Base-by-base conservation (phyloP, 441 rosid species). In the Bruguiera hainesii region DNA sequence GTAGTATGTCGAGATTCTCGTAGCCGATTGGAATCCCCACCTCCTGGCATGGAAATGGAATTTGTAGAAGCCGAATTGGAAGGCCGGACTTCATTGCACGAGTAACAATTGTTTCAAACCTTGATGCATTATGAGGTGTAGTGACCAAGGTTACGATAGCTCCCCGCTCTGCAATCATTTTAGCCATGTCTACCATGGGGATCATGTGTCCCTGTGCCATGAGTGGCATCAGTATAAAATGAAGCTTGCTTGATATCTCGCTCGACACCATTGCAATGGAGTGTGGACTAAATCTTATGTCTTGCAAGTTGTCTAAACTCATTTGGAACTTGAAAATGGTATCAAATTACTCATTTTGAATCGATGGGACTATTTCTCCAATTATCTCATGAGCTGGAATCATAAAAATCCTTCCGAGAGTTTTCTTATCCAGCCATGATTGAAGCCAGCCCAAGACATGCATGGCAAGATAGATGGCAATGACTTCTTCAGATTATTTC, bases 161-260 rank as follows among this genome's bases (percentile, higher is more conserved):
- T 0, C 83, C 81, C 1, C 62, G 79, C 46, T 57, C 50, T 6
- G 87, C 82, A 33, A 83, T 71, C 64, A 83, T 37, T 28, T 59
- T 68, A 30, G 80, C 85, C 51, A 81, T 76, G 70, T 81, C 87
- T 9, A 83, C 37, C 69, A 75, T 66, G 23, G 84, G 80, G 29
- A 83, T 74, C 75, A 76, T 65, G 67, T 75, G 82, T 18, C 87
- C 84, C 20, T 73, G 85, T n/a, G 79, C 78, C 76, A 81, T 57
- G 29, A 79, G 70, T 18, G 87, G 87, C 59, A 83, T 55, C 10
- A 83, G 67, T 20, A 83, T 58, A 66, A 83, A 75, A 64, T 83
- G 85, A 58, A 70, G 79, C 8, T 61, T 69, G 64, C 46, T 69
- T 20, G 72, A 3, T 48, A 63, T 53, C 7, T 31, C 7, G 6